Conservation (phyloP, 768 basidiomycete genomes). For the Cystofilobasidium ferigula region DNA sequence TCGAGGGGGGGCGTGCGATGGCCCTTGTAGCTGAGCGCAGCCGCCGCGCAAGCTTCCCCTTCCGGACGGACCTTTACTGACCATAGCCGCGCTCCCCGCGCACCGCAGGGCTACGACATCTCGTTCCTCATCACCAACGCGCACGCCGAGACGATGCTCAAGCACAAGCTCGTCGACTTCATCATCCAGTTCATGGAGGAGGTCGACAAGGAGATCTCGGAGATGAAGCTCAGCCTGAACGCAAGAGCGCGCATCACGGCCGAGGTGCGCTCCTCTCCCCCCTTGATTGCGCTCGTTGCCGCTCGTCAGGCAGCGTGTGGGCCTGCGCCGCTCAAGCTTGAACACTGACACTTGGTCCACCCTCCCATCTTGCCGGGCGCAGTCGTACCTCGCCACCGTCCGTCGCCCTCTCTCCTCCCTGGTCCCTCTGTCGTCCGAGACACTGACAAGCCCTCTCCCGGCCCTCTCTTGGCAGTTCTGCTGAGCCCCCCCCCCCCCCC, state of each 20-base stretch:
- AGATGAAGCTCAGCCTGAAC: slow-evolving; percentile 96
- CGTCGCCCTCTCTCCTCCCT: background rate
- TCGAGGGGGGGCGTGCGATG: background rate
- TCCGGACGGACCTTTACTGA: no score
- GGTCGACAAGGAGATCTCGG: slow-evolving; percentile 97
- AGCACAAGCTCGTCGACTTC: slow-evolving; percentile 99
- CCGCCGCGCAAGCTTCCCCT: no score
- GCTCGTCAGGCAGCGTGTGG: no score
- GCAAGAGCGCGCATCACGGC: slow-evolving; percentile 93
- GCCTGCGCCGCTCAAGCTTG: background rate
- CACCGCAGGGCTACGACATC: slow-evolving; percentile 81
- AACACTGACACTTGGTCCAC: background rate
- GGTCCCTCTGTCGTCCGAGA: background rate
- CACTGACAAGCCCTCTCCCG: background rate
- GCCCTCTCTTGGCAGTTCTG: slow-evolving; percentile 7
- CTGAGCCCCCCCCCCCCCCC: background rate
- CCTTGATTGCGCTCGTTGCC: background rate
- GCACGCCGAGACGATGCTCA: slow-evolving; percentile 95
- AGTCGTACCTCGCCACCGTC: slow-evolving; percentile 21
- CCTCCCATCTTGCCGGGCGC: background rate
- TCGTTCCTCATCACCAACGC: slow-evolving; percentile 96
- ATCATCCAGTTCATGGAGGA: slow-evolving; percentile 99
- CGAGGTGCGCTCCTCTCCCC: slow-evolving; percentile 42
- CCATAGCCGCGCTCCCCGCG: background rate
- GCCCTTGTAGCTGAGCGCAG: no score